Base-by-base conservation (phyloP, 2,329 filamentous ascomycete species). In the Chaetomiaceae sp. region DNA sequence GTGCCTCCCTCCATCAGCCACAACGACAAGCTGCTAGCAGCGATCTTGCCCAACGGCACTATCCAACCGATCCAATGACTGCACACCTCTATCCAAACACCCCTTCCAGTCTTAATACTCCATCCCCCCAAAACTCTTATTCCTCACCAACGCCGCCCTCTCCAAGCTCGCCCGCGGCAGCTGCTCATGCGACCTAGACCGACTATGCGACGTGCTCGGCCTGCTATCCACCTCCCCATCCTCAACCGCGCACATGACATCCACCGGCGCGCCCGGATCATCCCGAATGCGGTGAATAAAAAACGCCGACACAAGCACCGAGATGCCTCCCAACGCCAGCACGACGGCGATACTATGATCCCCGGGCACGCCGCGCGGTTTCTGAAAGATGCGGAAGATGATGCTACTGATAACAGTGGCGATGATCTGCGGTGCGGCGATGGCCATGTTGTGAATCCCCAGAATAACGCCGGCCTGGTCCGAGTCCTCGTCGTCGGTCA, bases 361-460 rank as follows among this genome's bases (percentile, higher is more conserved):
- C 31, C 90, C 91, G 0, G 89, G 87, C 4, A 80, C 82, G 4
- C 91, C 91, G 58, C 92, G 80, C 0, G 89, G 90, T 70, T 95
- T 96, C 72, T 97, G 91, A 64, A 92, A 80, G 37, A 86, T 74
- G 65, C 83, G 85, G 74, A 97, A 97, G 58, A 97, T 88, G 55
- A 87, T 75, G 65, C 87, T 91, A 55, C 89, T 92, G 22, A 88
- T 83, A 25, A 96, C 73, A 6, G 91, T 96, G 11, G 92, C 91
- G 51, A 96, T 79, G 56, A 96, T 91, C 68, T 97, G 92, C 1
- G 92, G 92, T 5, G 90, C 85, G 1, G 91, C 90, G 61, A 97
- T 88, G 15, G 91, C 87, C 72, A 97, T 92, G 69, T 97, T 97
- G 75, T 97, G 92, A 51, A 97, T 91, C 8, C 92, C 92, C 2